phyloP scores from a whole-genome alignment of 768 basidiomycete species.

The Xanthoconium purpureum region DNA sequence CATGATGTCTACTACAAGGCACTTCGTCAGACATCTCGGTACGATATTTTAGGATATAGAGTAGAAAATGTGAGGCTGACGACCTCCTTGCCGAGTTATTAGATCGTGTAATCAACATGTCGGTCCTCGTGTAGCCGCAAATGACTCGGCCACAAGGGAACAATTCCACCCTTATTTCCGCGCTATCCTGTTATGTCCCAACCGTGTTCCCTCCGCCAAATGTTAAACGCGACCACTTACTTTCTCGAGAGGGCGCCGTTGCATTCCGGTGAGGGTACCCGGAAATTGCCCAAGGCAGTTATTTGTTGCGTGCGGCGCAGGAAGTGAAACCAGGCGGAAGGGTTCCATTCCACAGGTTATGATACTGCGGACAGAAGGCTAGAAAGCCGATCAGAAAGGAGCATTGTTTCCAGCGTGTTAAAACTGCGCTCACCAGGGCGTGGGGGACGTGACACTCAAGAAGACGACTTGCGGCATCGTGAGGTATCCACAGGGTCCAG shows the following conservation, averaged over 20 bases:
- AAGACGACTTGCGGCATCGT: too few species aligned
- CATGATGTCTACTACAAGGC: background rate
- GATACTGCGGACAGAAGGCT: background rate
- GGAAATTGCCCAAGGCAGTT: background rate
- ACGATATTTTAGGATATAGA: background rate
- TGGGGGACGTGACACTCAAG: too few species aligned
- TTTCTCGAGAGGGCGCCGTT: background rate
- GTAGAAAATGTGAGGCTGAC: background rate
- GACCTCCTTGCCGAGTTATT: background rate
- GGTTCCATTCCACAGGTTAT: slow-evolving; percentile 5
- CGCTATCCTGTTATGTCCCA: background rate
- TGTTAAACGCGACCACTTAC: background rate
- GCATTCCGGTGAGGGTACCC: background rate
- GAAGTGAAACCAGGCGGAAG: background rate
- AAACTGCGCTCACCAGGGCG: background rate
- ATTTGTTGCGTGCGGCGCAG: background rate
- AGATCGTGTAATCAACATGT: background rate
- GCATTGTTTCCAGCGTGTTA: background rate
- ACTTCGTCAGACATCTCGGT: too few species aligned
- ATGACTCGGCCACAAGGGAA: background rate
- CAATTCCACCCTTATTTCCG: background rate
- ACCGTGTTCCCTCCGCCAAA: background rate
- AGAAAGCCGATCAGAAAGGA: slow-evolving; percentile 11
- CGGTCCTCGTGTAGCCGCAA: background rate
- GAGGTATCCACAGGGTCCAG: too few species aligned